phyloP scores from a whole-genome alignment of 2,329 filamentous ascomycete species.

The Pseudogymnoascus sp. region DNA sequence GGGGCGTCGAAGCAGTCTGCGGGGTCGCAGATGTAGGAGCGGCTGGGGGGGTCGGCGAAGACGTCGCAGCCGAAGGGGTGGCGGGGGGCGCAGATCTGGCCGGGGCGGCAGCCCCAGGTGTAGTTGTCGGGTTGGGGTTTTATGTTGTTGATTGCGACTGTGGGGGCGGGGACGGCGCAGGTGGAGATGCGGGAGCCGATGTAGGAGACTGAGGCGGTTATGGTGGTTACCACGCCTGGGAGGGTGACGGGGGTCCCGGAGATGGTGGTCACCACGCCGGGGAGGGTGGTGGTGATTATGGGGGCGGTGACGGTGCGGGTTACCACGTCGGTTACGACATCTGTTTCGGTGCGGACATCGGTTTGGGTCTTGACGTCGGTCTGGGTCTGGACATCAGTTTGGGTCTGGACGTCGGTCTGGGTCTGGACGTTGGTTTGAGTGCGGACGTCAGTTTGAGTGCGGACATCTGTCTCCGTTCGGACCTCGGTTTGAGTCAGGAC shows the following conservation, averaged over 20 bases:
- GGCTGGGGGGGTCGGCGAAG: conserved; percentile 32
- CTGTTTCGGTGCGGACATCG: neutral
- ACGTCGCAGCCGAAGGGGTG: conserved; percentile 32
- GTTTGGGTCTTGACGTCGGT: no score
- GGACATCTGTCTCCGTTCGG: neutral
- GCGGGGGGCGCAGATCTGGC: conserved; percentile 33
- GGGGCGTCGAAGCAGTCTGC: conserved; percentile 32
- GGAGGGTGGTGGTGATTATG: conserved; percentile 7
- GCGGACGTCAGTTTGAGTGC: neutral
- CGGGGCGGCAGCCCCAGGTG: conserved; percentile 36
- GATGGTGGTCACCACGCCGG: conserved; percentile 10
- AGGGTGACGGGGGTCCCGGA: conserved; percentile 1
- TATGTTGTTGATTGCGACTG: neutral
- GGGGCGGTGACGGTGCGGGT: conserved; percentile 9
- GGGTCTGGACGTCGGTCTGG: no score
- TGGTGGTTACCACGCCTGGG: conserved; percentile 10
- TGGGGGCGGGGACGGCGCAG: neutral
- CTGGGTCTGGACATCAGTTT: neutral
- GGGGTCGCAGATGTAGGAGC: conserved; percentile 31
- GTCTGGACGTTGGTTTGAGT: neutral
- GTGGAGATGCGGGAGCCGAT: neutral
- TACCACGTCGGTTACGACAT: conserved; percentile 1
- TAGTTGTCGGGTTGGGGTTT: conserved; percentile 16
- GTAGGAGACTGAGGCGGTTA: conserved; percentile 2
- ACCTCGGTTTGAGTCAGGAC: conserved; percentile 8